These are phyloP conservation scores for Cercospora brassicicola DNA, from an alignment of 2,329 filamentous ascomycete species.

Conservation along the genomic window DNA sequence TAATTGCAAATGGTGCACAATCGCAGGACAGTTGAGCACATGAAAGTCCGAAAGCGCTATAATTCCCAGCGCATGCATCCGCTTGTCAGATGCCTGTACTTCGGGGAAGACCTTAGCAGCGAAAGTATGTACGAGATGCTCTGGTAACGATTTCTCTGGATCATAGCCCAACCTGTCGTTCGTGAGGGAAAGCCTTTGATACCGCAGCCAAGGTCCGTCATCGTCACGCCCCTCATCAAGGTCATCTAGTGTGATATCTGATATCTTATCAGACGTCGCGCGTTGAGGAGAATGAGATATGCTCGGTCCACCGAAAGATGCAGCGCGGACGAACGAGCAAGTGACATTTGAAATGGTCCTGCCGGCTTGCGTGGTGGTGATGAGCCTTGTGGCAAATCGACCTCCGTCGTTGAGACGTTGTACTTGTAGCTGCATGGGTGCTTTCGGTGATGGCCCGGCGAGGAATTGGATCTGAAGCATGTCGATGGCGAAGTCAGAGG, in stretches of 20 bases:
- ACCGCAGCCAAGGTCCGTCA: constrained; percentile 22
- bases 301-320: constrained; percentile 16
- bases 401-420: constrained; percentile 19
- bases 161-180: not conserved
- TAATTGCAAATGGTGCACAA: constrained; percentile 10
- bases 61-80: constrained; percentile 20
- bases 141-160: constrained; percentile 2
- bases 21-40: constrained; percentile 21
- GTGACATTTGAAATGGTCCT: constrained; percentile 18
- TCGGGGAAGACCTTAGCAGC: constrained; percentile 14
- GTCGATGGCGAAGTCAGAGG: constrained; percentile 19
- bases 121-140: constrained; percentile 18
- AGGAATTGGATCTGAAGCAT: constrained; percentile 15
- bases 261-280: constrained; percentile 4
- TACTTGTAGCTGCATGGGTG: constrained; percentile 13
- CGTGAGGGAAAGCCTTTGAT: constrained; percentile 20
- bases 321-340: constrained; percentile 20
- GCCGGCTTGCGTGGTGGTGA: constrained; percentile 16
- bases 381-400: constrained; percentile 15
- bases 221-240: constrained; percentile 13
- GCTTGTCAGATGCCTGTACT: not conserved
- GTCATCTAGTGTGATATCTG: constrained; percentile 22
- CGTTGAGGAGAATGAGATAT: constrained; percentile 18
- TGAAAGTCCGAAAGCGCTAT: constrained; percentile 25
- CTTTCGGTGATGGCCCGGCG: not conserved